A percentile compares a stretch with the other conserved stretches of the same genome.
These are phyloP conservation scores for Blastocystis sp. DNA, from an alignment of 352 stramenopile genomes.

Conservation along the genomic window DNA sequence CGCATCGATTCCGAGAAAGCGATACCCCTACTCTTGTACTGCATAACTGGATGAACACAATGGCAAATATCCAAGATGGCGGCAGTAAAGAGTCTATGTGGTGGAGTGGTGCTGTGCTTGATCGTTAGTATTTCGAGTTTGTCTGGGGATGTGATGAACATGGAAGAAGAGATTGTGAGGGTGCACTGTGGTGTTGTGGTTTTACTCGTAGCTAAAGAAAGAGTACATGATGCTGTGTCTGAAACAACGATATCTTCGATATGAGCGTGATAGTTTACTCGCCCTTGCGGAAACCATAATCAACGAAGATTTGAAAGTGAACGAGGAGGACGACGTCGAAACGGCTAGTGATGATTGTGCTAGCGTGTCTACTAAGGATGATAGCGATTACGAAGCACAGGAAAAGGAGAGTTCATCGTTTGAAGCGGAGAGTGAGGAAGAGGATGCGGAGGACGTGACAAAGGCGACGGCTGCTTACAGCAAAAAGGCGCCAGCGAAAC, in stretches of 20 bases:
- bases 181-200: background rate
- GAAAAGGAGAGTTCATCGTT: slow-evolving; percentile 1
- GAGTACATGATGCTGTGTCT: background rate
- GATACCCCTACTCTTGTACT: background rate
- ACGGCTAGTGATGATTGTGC: background rate
- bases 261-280: background rate
- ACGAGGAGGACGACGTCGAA: background rate
- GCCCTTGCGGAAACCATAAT: background rate
- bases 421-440: background rate
- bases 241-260: background rate
- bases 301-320: background rate
- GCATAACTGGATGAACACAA: background rate
- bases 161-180: background rate
- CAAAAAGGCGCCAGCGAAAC: background rate
- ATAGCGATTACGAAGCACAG: slow-evolving; percentile 46
- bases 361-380: background rate
- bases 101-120: background rate
- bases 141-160: background rate
- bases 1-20: background rate
- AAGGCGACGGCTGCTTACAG: background rate
- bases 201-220: background rate
- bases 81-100: background rate
- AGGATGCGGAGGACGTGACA: background rate
- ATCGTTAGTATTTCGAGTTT: background rate
- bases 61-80: background rate